Evolutionary conservation across 306 rosid genomes (phyloP).

Genomic region (Trifolium fragiferum): DNA sequence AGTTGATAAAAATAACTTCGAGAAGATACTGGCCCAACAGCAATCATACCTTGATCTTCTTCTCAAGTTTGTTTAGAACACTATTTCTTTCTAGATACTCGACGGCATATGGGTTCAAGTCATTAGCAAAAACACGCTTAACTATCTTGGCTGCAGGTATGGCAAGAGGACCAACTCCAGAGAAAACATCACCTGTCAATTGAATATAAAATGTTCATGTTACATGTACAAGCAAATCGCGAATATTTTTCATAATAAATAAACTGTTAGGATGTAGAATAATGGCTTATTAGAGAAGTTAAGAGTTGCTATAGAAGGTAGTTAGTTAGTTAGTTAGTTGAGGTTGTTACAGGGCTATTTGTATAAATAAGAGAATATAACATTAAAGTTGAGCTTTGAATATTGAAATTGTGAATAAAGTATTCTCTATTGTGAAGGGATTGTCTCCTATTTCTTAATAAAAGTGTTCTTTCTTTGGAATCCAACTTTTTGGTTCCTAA

Average conservation of each 20-base stretch:
- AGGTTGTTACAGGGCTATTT: too few relatives aligned
- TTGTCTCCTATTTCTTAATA: too few relatives aligned
- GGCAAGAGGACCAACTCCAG: conserved; percentile 96
- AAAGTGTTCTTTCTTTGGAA: too few relatives aligned
- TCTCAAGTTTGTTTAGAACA: conserved; percentile 87
- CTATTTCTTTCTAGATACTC: conserved; percentile 86
- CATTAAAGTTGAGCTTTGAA: too few relatives aligned
- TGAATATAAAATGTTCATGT: conserved; percentile 29
- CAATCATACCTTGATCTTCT: conserved; percentile 74
- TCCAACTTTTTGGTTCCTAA: too few relatives aligned
- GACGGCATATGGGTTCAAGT: conserved; percentile 83
- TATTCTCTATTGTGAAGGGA: too few relatives aligned
- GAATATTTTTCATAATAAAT: conserved; percentile 19
- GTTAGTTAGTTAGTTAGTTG: too few relatives aligned
- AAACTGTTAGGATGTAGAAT: neutral
- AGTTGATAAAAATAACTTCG: neutral
- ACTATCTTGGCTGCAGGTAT: conserved; percentile 85
- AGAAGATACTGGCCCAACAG: conserved; percentile 30
- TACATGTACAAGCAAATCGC: conserved; percentile 33
- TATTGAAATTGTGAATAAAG: too few relatives aligned
- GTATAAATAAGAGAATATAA: too few relatives aligned
- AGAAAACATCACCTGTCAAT: conserved; percentile 87
- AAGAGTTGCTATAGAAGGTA: too few relatives aligned
- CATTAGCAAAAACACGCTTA: conserved; percentile 88
- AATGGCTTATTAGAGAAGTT: too few relatives aligned